Base-by-base conservation (phyloP, 2,329 filamentous ascomycete species). In the Dactylellina leptospora region DNA sequence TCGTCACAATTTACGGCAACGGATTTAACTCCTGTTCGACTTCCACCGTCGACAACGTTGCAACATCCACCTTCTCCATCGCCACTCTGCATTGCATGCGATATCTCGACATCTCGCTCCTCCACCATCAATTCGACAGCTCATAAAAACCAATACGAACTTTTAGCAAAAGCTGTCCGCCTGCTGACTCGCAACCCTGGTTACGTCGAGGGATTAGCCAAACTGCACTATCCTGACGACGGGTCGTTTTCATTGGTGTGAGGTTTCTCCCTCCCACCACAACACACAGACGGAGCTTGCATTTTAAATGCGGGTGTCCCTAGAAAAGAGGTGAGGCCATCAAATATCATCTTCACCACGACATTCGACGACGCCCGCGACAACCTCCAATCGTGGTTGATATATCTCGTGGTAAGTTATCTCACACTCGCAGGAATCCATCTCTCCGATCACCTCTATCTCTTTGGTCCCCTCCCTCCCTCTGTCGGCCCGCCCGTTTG, bases 231-330 rank as follows among this genome's bases (percentile, higher is more conserved):
- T 16, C 30, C 50, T 38, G 50, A 38, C 28, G 50, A 54, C 30
- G 18, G 23, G 25, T 27, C 23, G 4, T 40, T 54, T 54, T 54
- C 28, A 38, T 54, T 54, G 50, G 50, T 20, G 50, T 27, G 50
- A 54, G 50, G 50, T 40, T 38, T 9, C 28, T n/a, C 30, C 18
- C 18, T 22, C 28, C 50, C 30, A 20, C 28, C 28, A 54, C 50
- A 54, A 38, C 28, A 54, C 50, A 54, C 47, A 1, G 25, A 18
- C 23, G 33, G n/a, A 25, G 16, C 44, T 42, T 18, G 38, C 38
- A 42, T 42, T 3, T 4, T 4, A 13, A 42, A 42, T 6, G 16
- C 11, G 18, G 3, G n/a, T n/a, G n/a, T n/a, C n/a, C n/a, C n/a
- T n/a, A 40, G 18, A 11, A 40, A 40, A 38, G 10, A 40, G 36